Percentiles rank a stretch among this genome's conserved stretches.
These are phyloP conservation scores for Batkoa obscura DNA, from an alignment of 371 early-diverging fungal genomes.

Conservation along the genomic window DNA sequence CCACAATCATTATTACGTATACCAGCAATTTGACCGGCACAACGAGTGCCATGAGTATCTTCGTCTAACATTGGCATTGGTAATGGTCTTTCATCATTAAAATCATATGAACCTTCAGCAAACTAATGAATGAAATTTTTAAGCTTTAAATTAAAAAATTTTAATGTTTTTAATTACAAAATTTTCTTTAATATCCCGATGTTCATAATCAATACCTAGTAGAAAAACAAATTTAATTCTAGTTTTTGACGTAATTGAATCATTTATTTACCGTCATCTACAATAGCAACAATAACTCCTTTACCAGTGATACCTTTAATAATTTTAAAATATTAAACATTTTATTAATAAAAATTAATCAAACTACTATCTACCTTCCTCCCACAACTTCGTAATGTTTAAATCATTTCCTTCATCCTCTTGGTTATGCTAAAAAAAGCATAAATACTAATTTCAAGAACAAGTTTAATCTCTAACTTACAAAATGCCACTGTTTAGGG, in stretches of 20 bases:
- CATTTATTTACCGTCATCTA: conserved; percentile 68
- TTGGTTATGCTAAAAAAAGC: conserved; percentile 36
- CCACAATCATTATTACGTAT: conserved; percentile 76
- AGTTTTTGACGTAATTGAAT: background rate
- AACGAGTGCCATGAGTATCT: conserved; percentile 90
- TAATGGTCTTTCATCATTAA: conserved; percentile 53
- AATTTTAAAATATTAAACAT: background rate
- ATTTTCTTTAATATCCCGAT: conserved; percentile 65
- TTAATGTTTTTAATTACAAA: conserved; percentile 38
- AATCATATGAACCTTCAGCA: conserved; percentile 80
- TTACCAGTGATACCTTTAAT: conserved; percentile 58
- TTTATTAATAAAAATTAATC: background rate
- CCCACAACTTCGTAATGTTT: conserved; percentile 86
- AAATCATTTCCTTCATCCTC: conserved; percentile 53
- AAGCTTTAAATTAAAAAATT: background rate
- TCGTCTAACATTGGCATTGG: conserved; percentile 59
- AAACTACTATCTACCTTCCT: conserved; percentile 26
- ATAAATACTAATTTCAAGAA: background rate
- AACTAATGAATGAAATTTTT: conserved; percentile 20
- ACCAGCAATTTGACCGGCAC: conserved; percentile 95
- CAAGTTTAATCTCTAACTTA: conserved; percentile 13
- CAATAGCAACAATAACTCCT: conserved; percentile 63
- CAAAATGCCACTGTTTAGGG: conserved; percentile 64
- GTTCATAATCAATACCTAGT: conserved; percentile 43
- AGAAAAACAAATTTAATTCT: background rate